Conservation (phyloP, 2,329 filamentous ascomycete genomes). For the Pseudocercospora pini-densiflorae region DNA sequence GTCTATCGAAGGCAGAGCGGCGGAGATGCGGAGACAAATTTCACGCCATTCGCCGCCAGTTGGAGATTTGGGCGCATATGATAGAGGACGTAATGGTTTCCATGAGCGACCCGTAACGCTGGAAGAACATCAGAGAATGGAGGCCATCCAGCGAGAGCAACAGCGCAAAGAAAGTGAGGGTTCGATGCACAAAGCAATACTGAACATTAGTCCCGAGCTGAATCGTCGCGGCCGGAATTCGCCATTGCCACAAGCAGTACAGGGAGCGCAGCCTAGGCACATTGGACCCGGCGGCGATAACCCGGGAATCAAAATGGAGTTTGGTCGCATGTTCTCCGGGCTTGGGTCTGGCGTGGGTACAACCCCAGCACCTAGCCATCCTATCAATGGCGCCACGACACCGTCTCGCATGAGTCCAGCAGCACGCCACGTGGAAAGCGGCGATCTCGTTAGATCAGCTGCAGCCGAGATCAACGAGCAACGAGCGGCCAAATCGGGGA, state of each 20-base stretch:
- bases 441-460: conserved; percentile 32
- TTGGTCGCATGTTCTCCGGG: conserved; percentile 94
- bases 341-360: conserved; percentile 73
- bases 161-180: conserved; percentile 46
- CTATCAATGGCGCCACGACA: conserved; percentile 58
- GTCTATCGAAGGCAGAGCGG: conserved; percentile 35
- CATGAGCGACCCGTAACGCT: conserved; percentile 44
- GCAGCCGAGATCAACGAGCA: conserved; percentile 41
- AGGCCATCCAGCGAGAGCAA: conserved; percentile 54
- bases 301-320: conserved; percentile 90
- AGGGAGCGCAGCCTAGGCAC: conserved; percentile 83
- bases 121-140: conserved; percentile 48
- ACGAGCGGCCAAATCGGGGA: conserved; percentile 44
- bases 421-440: conserved; percentile 35
- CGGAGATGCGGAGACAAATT: conserved; percentile 35
- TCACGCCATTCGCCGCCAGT: conserved; percentile 35
- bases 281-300: conserved; percentile 75
- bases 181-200: conserved; percentile 62
- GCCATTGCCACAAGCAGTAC: conserved; percentile 88
- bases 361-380: conserved; percentile 50
- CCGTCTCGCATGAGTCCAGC: conserved; percentile 49
- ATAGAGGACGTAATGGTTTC: conserved; percentile 32
- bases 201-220: conserved; percentile 74
- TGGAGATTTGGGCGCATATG: conserved; percentile 28
- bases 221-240: conserved; percentile 83